phyloP scores from a whole-genome alignment of 192 early-diverging fungal genomes.

The Backusella luteola region DNA sequence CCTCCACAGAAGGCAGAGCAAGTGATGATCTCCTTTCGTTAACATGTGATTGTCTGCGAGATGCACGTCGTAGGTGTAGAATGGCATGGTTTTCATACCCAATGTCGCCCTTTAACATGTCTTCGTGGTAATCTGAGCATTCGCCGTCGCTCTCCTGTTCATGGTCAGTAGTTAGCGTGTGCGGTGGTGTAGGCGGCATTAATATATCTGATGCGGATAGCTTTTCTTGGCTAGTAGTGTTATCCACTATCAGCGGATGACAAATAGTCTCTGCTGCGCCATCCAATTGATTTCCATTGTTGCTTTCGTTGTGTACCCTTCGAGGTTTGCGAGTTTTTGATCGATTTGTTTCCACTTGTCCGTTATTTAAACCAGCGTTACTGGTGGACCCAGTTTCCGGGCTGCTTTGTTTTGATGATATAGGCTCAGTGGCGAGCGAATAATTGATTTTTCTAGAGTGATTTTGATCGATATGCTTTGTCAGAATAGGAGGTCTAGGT shows the following conservation, averaged over 20 bases:
- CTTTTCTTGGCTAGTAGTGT: neutral
- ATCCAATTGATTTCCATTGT: neutral
- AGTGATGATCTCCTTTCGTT: neutral
- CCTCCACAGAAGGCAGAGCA: neutral
- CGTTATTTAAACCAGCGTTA: neutral
- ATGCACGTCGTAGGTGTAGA: constrained; percentile 11
- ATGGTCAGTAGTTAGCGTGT: neutral
- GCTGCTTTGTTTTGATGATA: neutral
- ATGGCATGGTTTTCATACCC: constrained; percentile 18
- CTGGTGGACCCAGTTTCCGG: neutral
- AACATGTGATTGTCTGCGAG: constrained; percentile 3
- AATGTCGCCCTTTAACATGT: constrained; percentile 56
- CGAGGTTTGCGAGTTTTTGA: neutral
- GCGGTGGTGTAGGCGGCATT: neutral
- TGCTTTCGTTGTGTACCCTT: neutral
- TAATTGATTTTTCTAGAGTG: constrained; percentile 76
- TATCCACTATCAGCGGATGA: neutral
- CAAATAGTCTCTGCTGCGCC: neutral
- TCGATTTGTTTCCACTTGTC: neutral
- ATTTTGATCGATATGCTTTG: constrained; percentile 65
- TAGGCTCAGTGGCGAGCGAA: constrained; percentile 53
- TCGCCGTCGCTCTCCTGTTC: constrained; percentile 38
- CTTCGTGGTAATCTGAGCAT: constrained; percentile 56
- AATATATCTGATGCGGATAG: neutral
- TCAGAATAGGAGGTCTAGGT: constrained; percentile 68